These are phyloP conservation scores for Plantago elongata DNA, from an alignment of 257 asterid species.

Conservation along the genomic window DNA sequence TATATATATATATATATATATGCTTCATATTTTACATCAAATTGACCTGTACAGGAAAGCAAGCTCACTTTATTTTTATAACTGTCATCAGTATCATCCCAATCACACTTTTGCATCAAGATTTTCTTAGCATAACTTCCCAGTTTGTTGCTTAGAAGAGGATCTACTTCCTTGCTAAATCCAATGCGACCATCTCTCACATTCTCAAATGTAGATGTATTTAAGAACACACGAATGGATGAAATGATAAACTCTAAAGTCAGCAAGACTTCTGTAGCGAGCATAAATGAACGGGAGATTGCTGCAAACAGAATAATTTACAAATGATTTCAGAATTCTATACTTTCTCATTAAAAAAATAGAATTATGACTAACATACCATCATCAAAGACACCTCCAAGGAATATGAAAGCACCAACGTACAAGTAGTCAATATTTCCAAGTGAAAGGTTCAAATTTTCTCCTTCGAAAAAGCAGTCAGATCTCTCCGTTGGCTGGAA, in stretches of 20 bases:
- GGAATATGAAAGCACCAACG: conserved; percentile 55
- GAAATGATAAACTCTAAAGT: conserved; percentile 46
- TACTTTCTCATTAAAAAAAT: conserved; percentile 8
- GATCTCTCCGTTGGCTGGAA: conserved; percentile 57
- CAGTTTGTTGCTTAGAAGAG: conserved; percentile 52
- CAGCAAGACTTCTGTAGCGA: conserved; percentile 70
- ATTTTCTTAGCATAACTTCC: conserved; percentile 58
- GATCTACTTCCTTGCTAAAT: conserved; percentile 44
- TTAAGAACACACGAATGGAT: conserved; percentile 49
- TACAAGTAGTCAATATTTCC: conserved; percentile 62
- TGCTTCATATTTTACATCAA: conserved; percentile 11
- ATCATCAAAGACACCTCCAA: conserved; percentile 50
- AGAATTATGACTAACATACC: conserved; percentile 42
- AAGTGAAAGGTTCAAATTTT: conserved; percentile 49
- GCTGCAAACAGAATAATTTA: conserved; percentile 44
- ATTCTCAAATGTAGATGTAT: conserved; percentile 33
- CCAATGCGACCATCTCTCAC: conserved; percentile 34
- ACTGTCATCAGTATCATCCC: conserved; percentile 42
- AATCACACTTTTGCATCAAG: conserved; percentile 58
- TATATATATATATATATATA: conserved; percentile 14
- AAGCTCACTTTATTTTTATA: conserved; percentile 51
- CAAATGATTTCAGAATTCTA: conserved; percentile 15
- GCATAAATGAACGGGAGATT: conserved; percentile 53
- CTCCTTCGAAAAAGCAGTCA: conserved; percentile 47
- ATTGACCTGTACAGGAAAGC: conserved; percentile 15